Conservation (phyloP, 140 eudicot genomes). For the Bidens hawaiensis region DNA sequence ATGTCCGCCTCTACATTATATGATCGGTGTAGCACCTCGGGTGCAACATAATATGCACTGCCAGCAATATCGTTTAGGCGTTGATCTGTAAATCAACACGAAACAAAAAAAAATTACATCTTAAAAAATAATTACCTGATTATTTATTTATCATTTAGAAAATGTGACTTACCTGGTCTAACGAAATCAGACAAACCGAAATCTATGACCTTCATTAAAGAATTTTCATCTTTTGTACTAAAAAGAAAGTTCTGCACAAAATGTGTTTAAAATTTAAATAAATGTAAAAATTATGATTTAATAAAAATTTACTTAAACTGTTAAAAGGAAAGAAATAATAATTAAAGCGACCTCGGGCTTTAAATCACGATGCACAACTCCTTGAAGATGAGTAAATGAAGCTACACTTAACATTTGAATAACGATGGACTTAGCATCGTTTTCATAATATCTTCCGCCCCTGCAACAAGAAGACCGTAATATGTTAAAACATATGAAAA, state of each 20-base stretch:
- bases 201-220: slow-evolving; percentile 83
- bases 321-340: background rate
- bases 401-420: slow-evolving; percentile 66
- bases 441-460: slow-evolving; percentile 88
- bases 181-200: slow-evolving; percentile 90
- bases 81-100: slow-evolving; percentile 49
- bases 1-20: slow-evolving; percentile 82
- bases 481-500: background rate
- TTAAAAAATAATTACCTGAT: background rate
- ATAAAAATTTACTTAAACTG: background rate
- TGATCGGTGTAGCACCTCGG: slow-evolving; percentile 93
- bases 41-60: slow-evolving; percentile 96
- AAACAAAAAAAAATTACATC: background rate
- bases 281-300: background rate
- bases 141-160: background rate
- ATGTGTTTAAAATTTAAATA: slow-evolving; percentile 1
- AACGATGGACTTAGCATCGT: slow-evolving; percentile 76
- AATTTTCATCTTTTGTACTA: slow-evolving; percentile 71
- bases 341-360: slow-evolving; percentile 77
- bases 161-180: slow-evolving; percentile 58
- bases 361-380: slow-evolving; percentile 98
- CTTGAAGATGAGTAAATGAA: slow-evolving; percentile 91
- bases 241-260: slow-evolving; percentile 84
- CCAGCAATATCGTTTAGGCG: slow-evolving; percentile 88
- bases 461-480: slow-evolving; percentile 33